Conservation (phyloP, 78 protist species). For the slime mould (Dictyostelium discoideum) region dicty_2.7 NC_007090.3:386001-386500, state of each 20-base stretch:
- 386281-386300: conserved; percentile 35
- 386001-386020: conserved; percentile 44
- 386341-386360: neutral
- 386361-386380: neutral
- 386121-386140: conserved; percentile 39
- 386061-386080: neutral
- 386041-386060: neutral
- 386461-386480: conserved; percentile 79
- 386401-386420: neutral
- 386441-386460: conserved; percentile 83
- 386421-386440: neutral
- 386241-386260: conserved; percentile 69
- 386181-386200: conserved; percentile 73
- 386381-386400: neutral
- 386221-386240: conserved; percentile 61
- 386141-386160: conserved; percentile 76
- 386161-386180: conserved; percentile 74
- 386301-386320: conserved; percentile 1
- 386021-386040: neutral
- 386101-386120: neutral
- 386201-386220: conserved; percentile 81
- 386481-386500: conserved; percentile 87
- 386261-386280: conserved; percentile 44
- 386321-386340: neutral
- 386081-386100: neutral